Evolutionary conservation across 1,284 basidiomycete genomes (phyloP).

Genomic region (Rhodotorula mucilaginosa): DNA sequence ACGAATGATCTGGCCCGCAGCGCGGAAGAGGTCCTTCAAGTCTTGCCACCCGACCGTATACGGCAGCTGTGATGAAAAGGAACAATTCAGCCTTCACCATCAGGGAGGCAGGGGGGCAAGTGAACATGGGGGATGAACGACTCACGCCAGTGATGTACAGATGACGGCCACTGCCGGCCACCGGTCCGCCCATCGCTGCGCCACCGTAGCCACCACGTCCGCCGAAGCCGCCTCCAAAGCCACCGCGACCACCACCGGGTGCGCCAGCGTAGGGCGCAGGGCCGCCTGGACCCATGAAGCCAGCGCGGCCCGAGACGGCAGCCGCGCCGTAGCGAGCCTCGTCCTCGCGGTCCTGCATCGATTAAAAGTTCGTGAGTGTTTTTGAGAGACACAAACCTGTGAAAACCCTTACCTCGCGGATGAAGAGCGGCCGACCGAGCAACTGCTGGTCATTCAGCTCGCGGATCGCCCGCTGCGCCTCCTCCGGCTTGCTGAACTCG

Average conservation of each 20-base stretch:
- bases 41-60: slow-evolving; percentile 98
- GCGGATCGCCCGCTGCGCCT: slow-evolving; percentile 76
- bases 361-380: accelerated
- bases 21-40: slow-evolving; percentile 92
- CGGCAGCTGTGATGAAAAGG: slow-evolving; percentile 62
- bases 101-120: neutral
- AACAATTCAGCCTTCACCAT: neutral
- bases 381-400: neutral
- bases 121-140: neutral
- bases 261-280: slow-evolving; percentile 5
- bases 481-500: slow-evolving; percentile 80
- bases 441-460: slow-evolving; percentile 84
- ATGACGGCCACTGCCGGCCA: slow-evolving; percentile 25
- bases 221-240: slow-evolving; percentile 41
- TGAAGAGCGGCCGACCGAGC: slow-evolving; percentile 88
- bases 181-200: slow-evolving; percentile 21
- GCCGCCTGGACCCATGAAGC: slow-evolving; percentile 39
- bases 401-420: slow-evolving; percentile 73
- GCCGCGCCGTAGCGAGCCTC: slow-evolving; percentile 91
- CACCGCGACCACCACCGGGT: slow-evolving; percentile 56
- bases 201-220: slow-evolving; percentile 29
- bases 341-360: slow-evolving; percentile 82
- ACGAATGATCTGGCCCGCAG: slow-evolving; percentile 87
- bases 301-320: slow-evolving; percentile 63
- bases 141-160: slow-evolving; percentile 35